Percentiles rank a stretch among this genome's conserved stretches.
phyloP scores from a whole-genome alignment of 106 monocot species.

The Amphibolis antarctica region DNA sequence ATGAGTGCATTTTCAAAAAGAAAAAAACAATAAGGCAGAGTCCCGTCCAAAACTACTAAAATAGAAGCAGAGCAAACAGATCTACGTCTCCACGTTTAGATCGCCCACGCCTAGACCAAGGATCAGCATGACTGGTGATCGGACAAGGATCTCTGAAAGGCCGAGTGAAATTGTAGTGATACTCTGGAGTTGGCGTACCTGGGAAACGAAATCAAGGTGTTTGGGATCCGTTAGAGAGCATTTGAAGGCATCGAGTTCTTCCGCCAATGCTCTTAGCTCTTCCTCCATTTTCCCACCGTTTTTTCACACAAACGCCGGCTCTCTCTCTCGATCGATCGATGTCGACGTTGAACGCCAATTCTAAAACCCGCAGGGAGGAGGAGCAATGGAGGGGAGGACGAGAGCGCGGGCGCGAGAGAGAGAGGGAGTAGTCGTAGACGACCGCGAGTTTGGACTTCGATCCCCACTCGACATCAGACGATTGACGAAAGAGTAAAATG shows the following conservation, averaged over 20 bases:
- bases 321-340: not conserved
- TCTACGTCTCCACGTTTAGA: not conserved
- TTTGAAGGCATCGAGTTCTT: slow-evolving; percentile 29
- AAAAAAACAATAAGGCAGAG: not conserved
- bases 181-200: slow-evolving; percentile 17
- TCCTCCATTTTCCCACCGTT: slow-evolving; percentile 27
- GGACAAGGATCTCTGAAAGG: not conserved
- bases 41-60: not conserved
- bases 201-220: slow-evolving; percentile 9
- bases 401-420: too few relatives aligned
- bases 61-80: not conserved
- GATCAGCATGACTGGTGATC: not conserved
- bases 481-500: too few relatives aligned
- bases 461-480: too few relatives aligned
- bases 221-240: slow-evolving; percentile 11
- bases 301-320: not conserved
- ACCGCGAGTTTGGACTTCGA: too few relatives aligned
- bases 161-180: not conserved
- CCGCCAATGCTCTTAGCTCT: slow-evolving; percentile 26
- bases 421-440: too few relatives aligned
- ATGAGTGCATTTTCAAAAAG: not conserved
- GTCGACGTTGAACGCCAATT: not conserved
- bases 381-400: too few relatives aligned
- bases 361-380: too few relatives aligned
- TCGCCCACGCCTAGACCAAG: not conserved